Evolutionary conservation across 768 basidiomycete genomes (phyloP), one percentile per base, ranked within the genome.

Genomic region (Candolleomyces aberdarensis): DNA sequence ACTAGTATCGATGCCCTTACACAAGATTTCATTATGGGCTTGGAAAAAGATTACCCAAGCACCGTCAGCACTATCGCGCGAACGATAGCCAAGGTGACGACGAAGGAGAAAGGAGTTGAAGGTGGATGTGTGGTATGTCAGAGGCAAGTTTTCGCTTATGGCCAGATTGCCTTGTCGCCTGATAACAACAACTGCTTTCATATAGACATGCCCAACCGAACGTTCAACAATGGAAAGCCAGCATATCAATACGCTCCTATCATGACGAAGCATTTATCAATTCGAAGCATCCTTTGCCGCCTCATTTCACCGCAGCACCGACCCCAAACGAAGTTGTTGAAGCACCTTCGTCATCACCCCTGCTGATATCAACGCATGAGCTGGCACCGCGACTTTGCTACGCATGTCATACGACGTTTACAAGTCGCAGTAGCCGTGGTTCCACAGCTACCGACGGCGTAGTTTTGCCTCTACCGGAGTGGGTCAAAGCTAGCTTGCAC

Each of bases 61-160:
- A 94, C 92, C 0, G 92, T 94, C 11, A 92, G 91, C 8, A 86
- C 92, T 0, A 89, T 94, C 54, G 85, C 85, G 22, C 83, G 89
- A 40, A 94, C 92, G 1, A 91, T 89, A 66, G 85, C 80, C 5
- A 94, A 94, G 72, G 72, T 94, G 29, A 80, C 85, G 9, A 85
- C 92, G 0, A 92, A 89, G 69, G 74, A 81, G 57, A 76, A 72
- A 3, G 54, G 54, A 3, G 54, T 74, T 84, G 0, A 72, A 72
- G 8, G 78, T 75, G 0, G 67, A 7, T 94, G 92, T 68, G 65
- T 81, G 13, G 69, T 92, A 6, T 94, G 92, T 67, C 80, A 85
- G 67, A 78, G 89, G 90, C 89, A 55, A 40, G 76, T 26, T 26
- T 26, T 3, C 26, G 26, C 26, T 26, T 26, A 1, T 26, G 26